Conservation (phyloP, 768 basidiomycete species). For the Boletus rubropictus region DNA sequence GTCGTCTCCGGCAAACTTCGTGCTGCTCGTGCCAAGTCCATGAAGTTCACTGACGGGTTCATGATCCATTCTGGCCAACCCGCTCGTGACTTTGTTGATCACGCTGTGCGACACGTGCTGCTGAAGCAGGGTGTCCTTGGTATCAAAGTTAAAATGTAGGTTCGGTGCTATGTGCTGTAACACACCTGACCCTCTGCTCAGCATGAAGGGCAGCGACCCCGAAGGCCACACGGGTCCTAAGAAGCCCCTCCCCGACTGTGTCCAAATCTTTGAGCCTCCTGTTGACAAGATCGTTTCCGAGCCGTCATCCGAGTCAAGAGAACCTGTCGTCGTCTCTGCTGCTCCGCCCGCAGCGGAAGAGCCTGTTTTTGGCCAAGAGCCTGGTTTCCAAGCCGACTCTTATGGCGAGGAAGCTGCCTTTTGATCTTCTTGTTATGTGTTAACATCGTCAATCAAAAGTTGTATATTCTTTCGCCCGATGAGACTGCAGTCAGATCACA, state of each 20-base stretch:
- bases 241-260: conserved; percentile 93
- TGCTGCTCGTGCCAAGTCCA: conserved; percentile 98
- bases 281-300: conserved; percentile 87
- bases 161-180: neutral
- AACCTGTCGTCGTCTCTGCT: conserved; percentile 48
- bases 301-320: conserved; percentile 85
- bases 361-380: conserved; percentile 30
- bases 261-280: conserved; percentile 83
- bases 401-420: conserved; percentile 51
- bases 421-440: conserved; percentile 35
- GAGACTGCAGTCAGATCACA: neutral
- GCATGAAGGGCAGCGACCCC: conserved; percentile 96
- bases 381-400: conserved; percentile 39
- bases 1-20: conserved; percentile 99
- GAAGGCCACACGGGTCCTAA: conserved; percentile 84
- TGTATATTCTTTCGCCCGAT: conserved; percentile 10
- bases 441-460: conserved; percentile 10
- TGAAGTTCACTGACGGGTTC: conserved; percentile 99
- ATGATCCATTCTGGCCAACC: conserved; percentile 99
- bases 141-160: conserved; percentile 99
- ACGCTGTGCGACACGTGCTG: conserved; percentile 96
- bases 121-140: conserved; percentile 98
- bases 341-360: conserved; percentile 53
- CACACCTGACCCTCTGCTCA: conserved; percentile 30
- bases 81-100: conserved; percentile 91